Evolutionary conservation across 2,329 filamentous ascomycete genomes (phyloP), one percentile per base, ranked within the genome.

Genomic region (Venturia nashicola): DNA sequence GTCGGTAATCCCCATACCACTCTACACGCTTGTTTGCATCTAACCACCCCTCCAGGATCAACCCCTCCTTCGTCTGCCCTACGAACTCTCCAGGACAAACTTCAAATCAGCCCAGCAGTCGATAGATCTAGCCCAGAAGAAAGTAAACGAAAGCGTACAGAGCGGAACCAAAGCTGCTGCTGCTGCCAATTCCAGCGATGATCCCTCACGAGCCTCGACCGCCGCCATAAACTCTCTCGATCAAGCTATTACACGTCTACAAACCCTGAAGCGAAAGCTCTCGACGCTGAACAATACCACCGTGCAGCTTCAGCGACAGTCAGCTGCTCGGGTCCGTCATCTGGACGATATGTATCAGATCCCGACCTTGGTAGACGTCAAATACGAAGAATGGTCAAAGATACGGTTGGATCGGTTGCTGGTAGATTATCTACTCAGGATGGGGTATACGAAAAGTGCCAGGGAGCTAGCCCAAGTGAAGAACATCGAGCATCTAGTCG

Each of bases 61-160:
- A 83, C 89, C 93, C 4, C 88, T 97, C 68, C 86, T 99, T 68
- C 91, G 92, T 42, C 85, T 97, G 27, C 94, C 94, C 20, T 88
- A 93, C 76, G 94, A 97, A 74, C 88, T 97, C 65, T 86, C 95
- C 27, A 88, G 91, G 64, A 93, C 94, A 74, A 97, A 96, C 77
- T 95, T 97, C 77, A 94, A 96, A 71, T 86, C 87, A 3, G 89
- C 89, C 54, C 89, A 91, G 73, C 86, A 88, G 71, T 80, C 84
- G 67, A 84, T 91, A 73, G 89, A 93, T 72, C 87, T 86, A 72
- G 85, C 89, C 69, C 85, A 83, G 66, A 80, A 81, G 20, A 79
- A 80, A 60, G 76, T 91, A 67, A 85, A 85, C 70, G 81, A 83
- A 27, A 76, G 78, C 40, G 76, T 86, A 62, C 79, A 80, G 68